These are phyloP conservation scores for Lipomyces chichibuensis DNA, from an alignment of 805 yeast genomes.

Conservation along the genomic window DNA sequence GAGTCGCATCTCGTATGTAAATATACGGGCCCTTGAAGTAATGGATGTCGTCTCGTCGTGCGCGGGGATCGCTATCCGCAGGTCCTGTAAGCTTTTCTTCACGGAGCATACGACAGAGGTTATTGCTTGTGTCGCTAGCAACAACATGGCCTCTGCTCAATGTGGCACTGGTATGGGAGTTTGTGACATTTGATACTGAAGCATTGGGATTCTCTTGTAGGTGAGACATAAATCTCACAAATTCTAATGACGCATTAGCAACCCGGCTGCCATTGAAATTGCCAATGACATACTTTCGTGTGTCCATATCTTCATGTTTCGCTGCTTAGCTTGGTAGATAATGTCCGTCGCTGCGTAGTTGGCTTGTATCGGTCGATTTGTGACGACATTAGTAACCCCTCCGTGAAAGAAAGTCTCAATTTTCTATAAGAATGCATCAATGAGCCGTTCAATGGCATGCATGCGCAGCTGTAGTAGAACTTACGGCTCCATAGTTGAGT, in stretches of 20 bases:
- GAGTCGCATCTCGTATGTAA: slow-evolving; percentile 78
- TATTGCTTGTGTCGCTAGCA: slow-evolving; percentile 24
- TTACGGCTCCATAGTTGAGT: slow-evolving; percentile 43
- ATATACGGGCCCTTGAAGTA: slow-evolving; percentile 76
- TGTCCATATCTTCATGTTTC: slow-evolving; percentile 81
- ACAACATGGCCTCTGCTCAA: neutral
- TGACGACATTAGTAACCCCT: slow-evolving; percentile 74
- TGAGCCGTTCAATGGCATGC: slow-evolving; percentile 41
- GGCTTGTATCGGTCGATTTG: slow-evolving; percentile 57
- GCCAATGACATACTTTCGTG: slow-evolving; percentile 54
- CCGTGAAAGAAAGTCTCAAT: slow-evolving; percentile 62
- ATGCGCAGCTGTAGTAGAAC: slow-evolving; percentile 29
- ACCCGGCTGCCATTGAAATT: neutral
- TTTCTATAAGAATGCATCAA: slow-evolving; percentile 53
- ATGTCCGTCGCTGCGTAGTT: slow-evolving; percentile 59
- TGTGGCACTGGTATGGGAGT: neutral
- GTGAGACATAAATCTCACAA: slow-evolving; percentile 27
- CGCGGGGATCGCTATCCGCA: slow-evolving; percentile 83
- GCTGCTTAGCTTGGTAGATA: slow-evolving; percentile 61
- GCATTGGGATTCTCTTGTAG: slow-evolving; percentile 23
- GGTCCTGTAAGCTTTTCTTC: slow-evolving; percentile 88
- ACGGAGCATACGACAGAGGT: slow-evolving; percentile 61
- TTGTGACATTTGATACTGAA: neutral
- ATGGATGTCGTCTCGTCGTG: slow-evolving; percentile 80
- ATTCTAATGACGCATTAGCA: slow-evolving; percentile 13